Base-by-base conservation (phyloP, 2,329 filamentous ascomycete genomes). In the Penicillium sp. region DNA sequence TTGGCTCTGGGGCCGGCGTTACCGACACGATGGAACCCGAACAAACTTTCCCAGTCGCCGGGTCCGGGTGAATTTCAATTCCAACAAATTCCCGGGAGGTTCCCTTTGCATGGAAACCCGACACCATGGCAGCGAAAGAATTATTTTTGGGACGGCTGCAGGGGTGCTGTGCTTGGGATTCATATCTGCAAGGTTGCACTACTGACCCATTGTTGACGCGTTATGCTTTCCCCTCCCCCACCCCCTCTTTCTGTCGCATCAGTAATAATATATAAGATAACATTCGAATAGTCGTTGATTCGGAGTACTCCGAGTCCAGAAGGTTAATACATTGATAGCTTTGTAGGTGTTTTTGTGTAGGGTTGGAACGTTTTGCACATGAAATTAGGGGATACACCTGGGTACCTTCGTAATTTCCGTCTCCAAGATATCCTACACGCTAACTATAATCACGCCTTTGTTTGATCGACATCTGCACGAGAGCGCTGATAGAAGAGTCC, bases 1-100 rank as follows among this genome's bases (percentile, higher is more conserved):
- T 53, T 53, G 55, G 51, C 47, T 49, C 52, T 45, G 52, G 56
- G 49, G 52, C 53, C 44, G 38, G 55, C 45, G 54, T 50, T 61
- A 54, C 58, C 58, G 58, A 57, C 49, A 40, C 53, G 26, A 41
- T 57, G 58, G 58, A 49, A 56, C 54, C 58, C 51, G 53, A 51
- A 35, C 46, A 43, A 49, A 49, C 53, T 51, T 56, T 61, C 57
- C 58, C 43, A 48, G 35, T 50, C 49, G 45, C 51, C 53, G 57
- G 58, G 58, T 57, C 57, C 43, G 43, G 49, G 41, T 32, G 34
- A 49, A 45, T 45, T 45, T 22, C 33, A 38, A 38, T 29, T 21
- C 21, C 24, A 58, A 57, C 46, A 44, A 50, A 53, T 43, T 33
- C 40, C 52, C 49, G 50, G 43, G 38, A 38, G 28, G 52, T 50